Conservation (phyloP, 352 stramenopile species). For the Pythium utonaiense region DNA sequence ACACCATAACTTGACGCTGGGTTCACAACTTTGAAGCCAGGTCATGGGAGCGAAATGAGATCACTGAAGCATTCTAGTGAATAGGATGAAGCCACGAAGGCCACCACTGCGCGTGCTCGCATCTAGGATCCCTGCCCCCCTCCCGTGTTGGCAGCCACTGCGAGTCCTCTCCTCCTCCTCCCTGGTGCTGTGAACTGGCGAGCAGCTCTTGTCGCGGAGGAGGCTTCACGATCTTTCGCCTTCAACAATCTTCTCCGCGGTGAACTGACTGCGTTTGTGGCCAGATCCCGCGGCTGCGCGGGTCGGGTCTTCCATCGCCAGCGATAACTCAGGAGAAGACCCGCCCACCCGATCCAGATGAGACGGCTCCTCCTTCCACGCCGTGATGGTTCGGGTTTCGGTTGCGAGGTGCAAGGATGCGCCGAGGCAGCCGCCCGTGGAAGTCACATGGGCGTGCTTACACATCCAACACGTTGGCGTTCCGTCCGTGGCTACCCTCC, state of each 20-base stretch:
- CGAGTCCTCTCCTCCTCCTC: neutral
- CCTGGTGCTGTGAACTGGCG: conserved; percentile 8
- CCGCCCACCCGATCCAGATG: neutral
- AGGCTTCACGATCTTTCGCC: conserved; percentile 18
- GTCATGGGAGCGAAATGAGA: neutral
- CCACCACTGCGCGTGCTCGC: too few relatives aligned
- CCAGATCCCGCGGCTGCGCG: conserved; percentile 15
- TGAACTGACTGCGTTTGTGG: conserved; percentile 21
- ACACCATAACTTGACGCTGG: neutral
- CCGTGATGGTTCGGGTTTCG: conserved; percentile 17
- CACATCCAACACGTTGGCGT: too few relatives aligned
- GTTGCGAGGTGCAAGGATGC: conserved; percentile 18
- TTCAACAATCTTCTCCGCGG: conserved; percentile 16
- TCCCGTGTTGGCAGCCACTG: too few relatives aligned
- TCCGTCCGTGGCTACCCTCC: too few relatives aligned
- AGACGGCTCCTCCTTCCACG: conserved; percentile 2
- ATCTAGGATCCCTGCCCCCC: too few relatives aligned
- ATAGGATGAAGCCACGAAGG: neutral
- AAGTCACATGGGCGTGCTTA: neutral
- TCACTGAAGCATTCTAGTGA: neutral
- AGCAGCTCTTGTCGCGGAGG: conserved; percentile 7
- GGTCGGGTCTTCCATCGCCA: neutral
- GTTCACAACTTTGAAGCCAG: neutral
- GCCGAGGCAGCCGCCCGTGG: neutral
- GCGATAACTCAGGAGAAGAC: too few relatives aligned